Conservation (phyloP, 768 basidiomycete species). For the Phlegmacium glaucopus region DNA sequence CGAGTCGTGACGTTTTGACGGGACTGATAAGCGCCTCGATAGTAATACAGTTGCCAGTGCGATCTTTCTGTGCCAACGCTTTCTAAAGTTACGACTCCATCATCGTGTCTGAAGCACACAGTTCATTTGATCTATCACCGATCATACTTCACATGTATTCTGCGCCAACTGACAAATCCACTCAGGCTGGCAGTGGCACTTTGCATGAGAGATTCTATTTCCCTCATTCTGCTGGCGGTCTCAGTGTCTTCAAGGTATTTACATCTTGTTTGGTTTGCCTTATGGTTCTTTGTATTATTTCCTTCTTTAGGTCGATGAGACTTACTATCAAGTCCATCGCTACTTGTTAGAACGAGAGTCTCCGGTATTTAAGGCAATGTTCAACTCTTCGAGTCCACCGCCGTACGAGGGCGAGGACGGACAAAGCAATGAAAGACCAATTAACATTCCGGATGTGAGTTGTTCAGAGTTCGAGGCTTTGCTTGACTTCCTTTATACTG, state of each 20-base stretch:
- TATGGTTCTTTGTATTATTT: not conserved
- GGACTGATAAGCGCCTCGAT: too few relatives aligned
- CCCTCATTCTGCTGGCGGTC: not conserved
- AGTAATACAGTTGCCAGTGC: too few relatives aligned
- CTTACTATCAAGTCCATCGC: conserved; percentile 29
- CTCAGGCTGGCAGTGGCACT: too few relatives aligned
- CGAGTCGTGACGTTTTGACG: too few relatives aligned
- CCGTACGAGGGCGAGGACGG: conserved; percentile 21
- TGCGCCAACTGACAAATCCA: too few relatives aligned
- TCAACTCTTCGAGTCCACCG: conserved; percentile 19
- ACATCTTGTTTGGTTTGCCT: not conserved
- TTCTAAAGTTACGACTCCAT: too few relatives aligned
- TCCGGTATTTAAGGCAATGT: conserved; percentile 20
- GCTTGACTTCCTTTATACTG: conserved; percentile 50
- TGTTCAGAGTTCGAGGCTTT: conserved; percentile 47
- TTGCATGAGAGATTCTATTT: not conserved
- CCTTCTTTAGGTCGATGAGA: conserved; percentile 30
- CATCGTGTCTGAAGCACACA: too few relatives aligned
- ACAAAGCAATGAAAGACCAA: conserved; percentile 28
- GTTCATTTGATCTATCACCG: too few relatives aligned
- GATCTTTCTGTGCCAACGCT: too few relatives aligned
- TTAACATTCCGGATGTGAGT: conserved; percentile 37
- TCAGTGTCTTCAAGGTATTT: not conserved
- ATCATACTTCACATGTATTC: too few relatives aligned
- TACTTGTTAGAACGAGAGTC: conserved; percentile 37